These are phyloP conservation scores for Ascobolus immersus DNA, from an alignment of 495 filamentous ascomycete genomes.

Conservation along the genomic window DNA sequence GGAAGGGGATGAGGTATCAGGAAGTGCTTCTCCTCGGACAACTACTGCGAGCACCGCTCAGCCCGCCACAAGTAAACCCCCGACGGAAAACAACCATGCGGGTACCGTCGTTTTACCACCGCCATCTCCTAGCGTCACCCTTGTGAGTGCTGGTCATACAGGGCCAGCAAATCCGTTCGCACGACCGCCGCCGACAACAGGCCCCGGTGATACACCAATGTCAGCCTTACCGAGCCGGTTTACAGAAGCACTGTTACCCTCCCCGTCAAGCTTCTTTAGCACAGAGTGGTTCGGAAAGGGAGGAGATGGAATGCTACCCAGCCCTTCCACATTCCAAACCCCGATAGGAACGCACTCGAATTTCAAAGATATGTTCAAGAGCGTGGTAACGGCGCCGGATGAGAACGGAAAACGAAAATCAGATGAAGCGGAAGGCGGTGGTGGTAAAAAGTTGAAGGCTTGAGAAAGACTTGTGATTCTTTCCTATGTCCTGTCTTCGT, in stretches of 20 bases:
- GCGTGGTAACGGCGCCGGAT: slow-evolving; percentile 20
- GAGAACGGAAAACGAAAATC: slow-evolving; percentile 18
- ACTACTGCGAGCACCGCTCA: slow-evolving; percentile 31
- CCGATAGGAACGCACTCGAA: slow-evolving; percentile 38
- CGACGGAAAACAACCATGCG: slow-evolving; percentile 29
- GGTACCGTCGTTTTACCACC: slow-evolving; percentile 64
- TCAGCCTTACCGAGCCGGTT: slow-evolving; percentile 88
- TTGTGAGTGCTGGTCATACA: slow-evolving; percentile 72
- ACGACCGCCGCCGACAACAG: slow-evolving; percentile 40
- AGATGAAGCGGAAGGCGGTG: not conserved
- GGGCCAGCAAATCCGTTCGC: slow-evolving; percentile 94
- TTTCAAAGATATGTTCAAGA: slow-evolving; percentile 18
- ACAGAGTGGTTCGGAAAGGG: slow-evolving; percentile 32
- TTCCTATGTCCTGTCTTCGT: not conserved
- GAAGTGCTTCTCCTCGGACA: slow-evolving; percentile 47
- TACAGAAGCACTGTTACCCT: slow-evolving; percentile 58
- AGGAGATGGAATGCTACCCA: slow-evolving; percentile 62
- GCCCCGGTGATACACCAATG: slow-evolving; percentile 73
- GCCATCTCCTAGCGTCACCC: slow-evolving; percentile 64
- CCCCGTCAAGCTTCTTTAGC: slow-evolving; percentile 69
- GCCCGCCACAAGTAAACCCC: slow-evolving; percentile 22
- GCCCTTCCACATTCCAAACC: slow-evolving; percentile 75
- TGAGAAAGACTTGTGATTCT: not conserved
- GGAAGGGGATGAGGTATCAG: slow-evolving; percentile 43
- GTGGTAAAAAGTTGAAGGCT: not conserved